Conservation (phyloP, 2,329 filamentous ascomycete genomes). For the Thielaviopsis euricoi region DNA sequence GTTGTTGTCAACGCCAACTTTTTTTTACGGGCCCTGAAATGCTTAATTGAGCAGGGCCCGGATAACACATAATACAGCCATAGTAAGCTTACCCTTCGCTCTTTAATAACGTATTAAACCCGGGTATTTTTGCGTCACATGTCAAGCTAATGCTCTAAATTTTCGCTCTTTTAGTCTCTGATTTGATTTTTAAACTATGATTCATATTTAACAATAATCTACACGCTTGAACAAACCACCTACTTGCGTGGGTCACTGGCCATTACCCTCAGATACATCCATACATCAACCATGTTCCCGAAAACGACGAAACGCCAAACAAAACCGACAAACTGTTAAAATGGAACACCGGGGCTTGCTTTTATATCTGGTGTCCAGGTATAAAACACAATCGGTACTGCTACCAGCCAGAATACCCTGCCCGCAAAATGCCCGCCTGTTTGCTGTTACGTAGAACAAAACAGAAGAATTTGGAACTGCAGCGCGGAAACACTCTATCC, state of each 20-base stretch:
- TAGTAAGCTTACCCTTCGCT: not conserved
- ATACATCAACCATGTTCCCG: not conserved
- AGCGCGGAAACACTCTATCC: not conserved
- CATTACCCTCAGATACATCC: not conserved
- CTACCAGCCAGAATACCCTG: not conserved
- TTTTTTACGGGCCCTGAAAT: not conserved
- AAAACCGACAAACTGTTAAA: not conserved
- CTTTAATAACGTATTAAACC: not conserved
- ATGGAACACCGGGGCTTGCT: not conserved
- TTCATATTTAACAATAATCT: not conserved
- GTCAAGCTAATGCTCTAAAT: not conserved
- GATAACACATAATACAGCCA: not conserved
- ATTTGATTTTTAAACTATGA: too few relatives aligned
- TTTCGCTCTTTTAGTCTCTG: too few relatives aligned
- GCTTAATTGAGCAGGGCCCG: not conserved
- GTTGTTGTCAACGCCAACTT: not conserved
- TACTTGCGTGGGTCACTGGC: not conserved
- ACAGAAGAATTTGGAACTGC: not conserved
- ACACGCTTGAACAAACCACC: not conserved
- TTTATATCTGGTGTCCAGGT: not conserved
- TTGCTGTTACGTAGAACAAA: conserved; percentile 1
- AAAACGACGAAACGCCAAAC: not conserved
- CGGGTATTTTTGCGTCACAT: not conserved
- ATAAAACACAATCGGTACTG: not conserved
- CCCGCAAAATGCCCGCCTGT: not conserved